A percentile compares a stretch with the other conserved stretches of the same genome.
phyloP scores from a whole-genome alignment of 2,329 filamentous ascomycete genomes.

The Talaromyces marneffei region DNA sequence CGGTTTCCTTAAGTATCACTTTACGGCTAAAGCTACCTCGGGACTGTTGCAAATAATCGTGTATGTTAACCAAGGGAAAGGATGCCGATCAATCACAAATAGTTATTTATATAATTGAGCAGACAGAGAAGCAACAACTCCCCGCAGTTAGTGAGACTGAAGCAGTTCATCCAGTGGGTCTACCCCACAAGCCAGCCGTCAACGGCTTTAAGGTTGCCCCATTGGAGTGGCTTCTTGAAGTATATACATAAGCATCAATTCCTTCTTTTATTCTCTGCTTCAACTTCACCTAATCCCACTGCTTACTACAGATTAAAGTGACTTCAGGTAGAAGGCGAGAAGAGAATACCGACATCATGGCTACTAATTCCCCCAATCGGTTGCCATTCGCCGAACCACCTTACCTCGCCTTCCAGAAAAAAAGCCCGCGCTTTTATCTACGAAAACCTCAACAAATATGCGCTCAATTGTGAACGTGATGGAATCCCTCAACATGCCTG shows the following conservation, averaged over 20 bases:
- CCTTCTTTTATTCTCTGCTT: neutral
- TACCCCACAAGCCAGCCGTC: slow-evolving; percentile 6
- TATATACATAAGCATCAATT: neutral
- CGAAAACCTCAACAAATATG: slow-evolving; percentile 56
- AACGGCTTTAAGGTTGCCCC: neutral
- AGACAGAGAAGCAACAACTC: neutral
- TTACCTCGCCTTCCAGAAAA: slow-evolving; percentile 62
- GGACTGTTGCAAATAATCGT: neutral
- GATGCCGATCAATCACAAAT: neutral
- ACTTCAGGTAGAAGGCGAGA: neutral
- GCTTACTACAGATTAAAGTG: neutral
- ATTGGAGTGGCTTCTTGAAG: neutral
- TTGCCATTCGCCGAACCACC: slow-evolving; percentile 69
- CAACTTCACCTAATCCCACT: neutral
- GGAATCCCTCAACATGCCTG: slow-evolving; percentile 58
- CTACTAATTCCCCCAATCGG: slow-evolving; percentile 23
- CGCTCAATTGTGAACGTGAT: slow-evolving; percentile 63
- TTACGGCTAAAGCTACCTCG: neutral
- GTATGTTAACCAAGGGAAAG: neutral
- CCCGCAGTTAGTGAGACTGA: neutral
- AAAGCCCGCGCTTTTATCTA: slow-evolving; percentile 61
- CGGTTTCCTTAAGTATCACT: neutral
- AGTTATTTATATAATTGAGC: too few species aligned
- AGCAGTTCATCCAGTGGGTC: neutral
- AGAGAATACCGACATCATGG: slow-evolving; percentile 5